Evolutionary conservation across 2,329 filamentous ascomycete species (phyloP), one percentile per base, ranked within the genome.

Genomic region (Cercospora sp.): DNA sequence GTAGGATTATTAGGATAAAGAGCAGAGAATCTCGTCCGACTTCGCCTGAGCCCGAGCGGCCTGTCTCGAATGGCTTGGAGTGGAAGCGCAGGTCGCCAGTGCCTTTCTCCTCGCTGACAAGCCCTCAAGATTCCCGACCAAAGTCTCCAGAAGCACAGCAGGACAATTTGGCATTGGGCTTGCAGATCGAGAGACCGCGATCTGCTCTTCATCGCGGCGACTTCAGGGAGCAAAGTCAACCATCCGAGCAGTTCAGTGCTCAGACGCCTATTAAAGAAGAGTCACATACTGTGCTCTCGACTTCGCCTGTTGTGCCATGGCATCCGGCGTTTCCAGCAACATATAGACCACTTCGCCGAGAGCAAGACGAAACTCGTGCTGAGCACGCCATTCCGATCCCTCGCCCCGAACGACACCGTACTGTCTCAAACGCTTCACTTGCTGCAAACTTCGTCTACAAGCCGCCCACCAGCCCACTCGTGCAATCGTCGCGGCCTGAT

Each of bases 401-500:
- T 30, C 69, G 68, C 12, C 91, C 75, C 4, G 73, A 72, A 12
- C 76, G 81, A 59, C 76, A 80, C 60, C 78, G 82, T 67, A 80
- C 81, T n/a, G 73, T 76, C 20, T 83, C 81, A 36, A 80, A 81
- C 67, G 93, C 90, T 7, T 91, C 92, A 1, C 84, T 91, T 13
- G 90, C 91, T 0, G 91, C 89, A 1, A 93, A 88, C 73, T 97
- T 97, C 78, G 85, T 91, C 33, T 91, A 96, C 69, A 91, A 94
- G 79, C 88, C 92, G 2, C 94, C 95, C 0, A 98, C 95, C 2
- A 98, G 94, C 75, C 95, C 95, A 13, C 83, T 99, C 10, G 94
- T 96, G 0, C 90, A 97, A 67, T 69, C 75, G 55, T 75, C 75
- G 18, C 42, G 76, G 70, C 73, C 77, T 20, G 72, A 78, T 61